A percentile compares a stretch with the other conserved stretches of the same genome.
Evolutionary conservation across 495 filamentous ascomycete genomes (phyloP).

Genomic region (Penicillium parvum): DNA sequence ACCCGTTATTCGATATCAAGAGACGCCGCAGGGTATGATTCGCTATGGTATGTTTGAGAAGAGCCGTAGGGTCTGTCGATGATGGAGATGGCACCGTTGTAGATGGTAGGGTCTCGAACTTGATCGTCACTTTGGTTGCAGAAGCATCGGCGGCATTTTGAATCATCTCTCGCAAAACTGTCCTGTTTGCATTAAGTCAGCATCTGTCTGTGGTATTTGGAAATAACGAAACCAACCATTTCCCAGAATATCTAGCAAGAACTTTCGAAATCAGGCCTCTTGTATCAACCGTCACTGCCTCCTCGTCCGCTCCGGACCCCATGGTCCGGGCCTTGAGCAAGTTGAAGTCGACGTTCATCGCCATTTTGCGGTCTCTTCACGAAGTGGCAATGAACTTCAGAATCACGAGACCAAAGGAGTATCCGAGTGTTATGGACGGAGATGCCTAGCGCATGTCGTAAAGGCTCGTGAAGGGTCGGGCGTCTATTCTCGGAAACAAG

Average conservation of each 20-base stretch:
- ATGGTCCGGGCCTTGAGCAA: slow-evolving; percentile 82
- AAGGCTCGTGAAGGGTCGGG: not conserved
- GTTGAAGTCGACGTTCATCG: slow-evolving; percentile 66
- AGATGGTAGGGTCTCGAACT: slow-evolving; percentile 84
- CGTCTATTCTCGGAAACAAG: not conserved
- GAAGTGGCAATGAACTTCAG: too few species aligned
- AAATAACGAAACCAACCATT: slow-evolving; percentile 52
- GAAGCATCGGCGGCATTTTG: slow-evolving; percentile 97
- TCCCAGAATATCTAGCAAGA: slow-evolving; percentile 88
- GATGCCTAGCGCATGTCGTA: slow-evolving; percentile 11
- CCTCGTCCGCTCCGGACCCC: slow-evolving; percentile 79
- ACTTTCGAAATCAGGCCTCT: slow-evolving; percentile 97
- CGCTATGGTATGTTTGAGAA: slow-evolving; percentile 74
- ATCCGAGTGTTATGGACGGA: slow-evolving; percentile 2
- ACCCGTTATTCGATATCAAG: slow-evolving; percentile 85
- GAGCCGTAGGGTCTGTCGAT: slow-evolving; percentile 58
- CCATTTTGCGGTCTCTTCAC: slow-evolving; percentile 44
- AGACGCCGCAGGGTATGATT: slow-evolving; percentile 81
- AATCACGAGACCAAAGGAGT: not conserved
- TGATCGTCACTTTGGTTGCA: slow-evolving; percentile 82
- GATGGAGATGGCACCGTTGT: slow-evolving; percentile 66
- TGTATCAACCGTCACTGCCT: slow-evolving; percentile 98
- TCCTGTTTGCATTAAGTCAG: slow-evolving; percentile 32
- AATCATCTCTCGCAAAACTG: slow-evolving; percentile 82
- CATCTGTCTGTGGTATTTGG: not conserved